Conservation (phyloP, 176 grass and related monocot genomes). For the Oryza meyeriana region DNA sequence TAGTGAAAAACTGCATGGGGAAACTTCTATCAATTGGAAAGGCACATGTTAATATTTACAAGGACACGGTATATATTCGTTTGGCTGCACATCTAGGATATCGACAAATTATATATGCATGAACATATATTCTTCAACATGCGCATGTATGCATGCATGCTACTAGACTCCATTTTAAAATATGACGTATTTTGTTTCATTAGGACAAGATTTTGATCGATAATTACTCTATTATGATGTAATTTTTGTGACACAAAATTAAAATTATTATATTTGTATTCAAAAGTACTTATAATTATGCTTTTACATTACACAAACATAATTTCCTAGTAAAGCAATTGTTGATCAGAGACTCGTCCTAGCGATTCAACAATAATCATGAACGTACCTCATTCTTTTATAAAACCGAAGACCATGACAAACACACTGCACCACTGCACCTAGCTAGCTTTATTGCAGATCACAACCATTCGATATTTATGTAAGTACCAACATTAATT, state of each 20-base stretch:
- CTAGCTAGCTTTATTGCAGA: not conserved
- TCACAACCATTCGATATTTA: not conserved
- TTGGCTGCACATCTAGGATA: not conserved
- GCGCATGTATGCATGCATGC: not conserved
- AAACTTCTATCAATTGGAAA: not conserved
- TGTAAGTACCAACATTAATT: not conserved
- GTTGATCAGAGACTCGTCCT: too few species aligned
- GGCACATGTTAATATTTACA: not conserved
- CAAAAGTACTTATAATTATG: too few species aligned
- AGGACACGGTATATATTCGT: not conserved
- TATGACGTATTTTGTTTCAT: too few species aligned
- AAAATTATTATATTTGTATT: too few species aligned
- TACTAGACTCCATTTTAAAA: too few species aligned
- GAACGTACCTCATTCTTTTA: not conserved
- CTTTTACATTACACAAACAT: too few species aligned
- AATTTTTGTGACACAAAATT: too few species aligned
- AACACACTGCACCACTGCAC: not conserved
- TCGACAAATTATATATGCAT: not conserved
- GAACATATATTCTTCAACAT: not conserved
- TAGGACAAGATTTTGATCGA: too few species aligned
- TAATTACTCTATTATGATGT: too few species aligned
- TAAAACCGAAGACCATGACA: not conserved
- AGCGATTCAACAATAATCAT: too few species aligned
- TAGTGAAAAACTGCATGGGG: too few species aligned
- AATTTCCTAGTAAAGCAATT: too few species aligned